phyloP scores from a whole-genome alignment of 768 basidiomycete species.

The Rhodotorula babjevae region DNA sequence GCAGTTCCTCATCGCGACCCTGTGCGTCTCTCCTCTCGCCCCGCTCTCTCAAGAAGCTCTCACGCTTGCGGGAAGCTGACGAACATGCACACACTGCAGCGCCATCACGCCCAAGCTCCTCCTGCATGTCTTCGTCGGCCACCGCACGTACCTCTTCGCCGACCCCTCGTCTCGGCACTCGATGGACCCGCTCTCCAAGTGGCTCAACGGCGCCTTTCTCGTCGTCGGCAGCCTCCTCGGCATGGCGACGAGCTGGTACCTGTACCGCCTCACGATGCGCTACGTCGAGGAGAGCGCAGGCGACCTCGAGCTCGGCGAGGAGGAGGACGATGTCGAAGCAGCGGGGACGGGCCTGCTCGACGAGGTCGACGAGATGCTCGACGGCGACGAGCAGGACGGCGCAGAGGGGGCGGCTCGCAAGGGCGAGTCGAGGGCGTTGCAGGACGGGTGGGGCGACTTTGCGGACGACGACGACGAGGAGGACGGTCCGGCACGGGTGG shows the following conservation, averaged over 20 bases:
- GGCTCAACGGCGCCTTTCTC: conserved; percentile 62
- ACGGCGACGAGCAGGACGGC: background rate
- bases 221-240: conserved; percentile 60
- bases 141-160: conserved; percentile 60
- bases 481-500: background rate
- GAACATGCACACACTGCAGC: background rate
- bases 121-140: conserved; percentile 72
- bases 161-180: conserved; percentile 67
- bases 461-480: conserved; percentile 1
- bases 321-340: conserved; percentile 56
- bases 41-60: background rate
- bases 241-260: conserved; percentile 62
- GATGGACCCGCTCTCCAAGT: conserved; percentile 70
- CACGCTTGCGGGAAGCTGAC: too few relatives aligned
- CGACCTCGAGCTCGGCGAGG: background rate
- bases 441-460: conserved; percentile 8
- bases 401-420: background rate
- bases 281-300: conserved; percentile 29
- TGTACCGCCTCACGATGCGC: conserved; percentile 34
- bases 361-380: conserved; percentile 54
- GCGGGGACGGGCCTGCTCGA: conserved; percentile 55
- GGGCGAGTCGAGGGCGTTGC: background rate
- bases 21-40: conserved; percentile 32
- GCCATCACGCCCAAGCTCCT: conserved; percentile 61
- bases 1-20: conserved; percentile 72